Percentiles rank a stretch among this genome's conserved stretches.
phyloP scores from a whole-genome alignment of 2,329 filamentous ascomycete genomes.

The Cladophialophora immunda region DNA sequence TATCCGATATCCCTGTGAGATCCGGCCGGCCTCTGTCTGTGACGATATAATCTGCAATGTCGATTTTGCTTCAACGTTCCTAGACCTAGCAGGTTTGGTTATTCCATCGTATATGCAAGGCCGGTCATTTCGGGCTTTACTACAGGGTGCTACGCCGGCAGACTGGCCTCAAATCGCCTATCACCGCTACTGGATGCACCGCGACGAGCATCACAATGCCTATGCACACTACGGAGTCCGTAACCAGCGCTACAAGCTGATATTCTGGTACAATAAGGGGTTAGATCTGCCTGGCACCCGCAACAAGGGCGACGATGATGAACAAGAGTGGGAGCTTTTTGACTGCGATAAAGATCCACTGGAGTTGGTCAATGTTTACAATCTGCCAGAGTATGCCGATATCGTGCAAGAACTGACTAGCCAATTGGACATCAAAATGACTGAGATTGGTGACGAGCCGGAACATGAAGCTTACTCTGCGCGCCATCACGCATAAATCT shows the following conservation, averaged over 20 bases:
- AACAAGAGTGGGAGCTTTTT: too few species aligned
- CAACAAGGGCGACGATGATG: too few species aligned
- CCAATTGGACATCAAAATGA: too few species aligned
- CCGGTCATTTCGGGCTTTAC: constrained; percentile 51
- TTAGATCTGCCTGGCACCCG: constrained; percentile 58
- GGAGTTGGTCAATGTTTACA: too few species aligned
- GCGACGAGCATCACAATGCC: constrained; percentile 59
- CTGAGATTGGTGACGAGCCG: too few species aligned
- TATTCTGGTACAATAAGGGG: constrained; percentile 66
- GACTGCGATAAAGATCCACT: too few species aligned
- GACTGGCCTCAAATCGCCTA: constrained; percentile 64
- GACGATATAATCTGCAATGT: constrained; percentile 63
- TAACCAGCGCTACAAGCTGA: constrained; percentile 63
- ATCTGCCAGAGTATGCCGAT: too few species aligned
- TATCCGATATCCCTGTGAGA: constrained; percentile 56
- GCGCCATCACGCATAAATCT: too few species aligned
- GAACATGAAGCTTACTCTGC: too few species aligned
- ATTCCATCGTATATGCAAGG: constrained; percentile 64
- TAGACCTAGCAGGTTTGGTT: constrained; percentile 55
- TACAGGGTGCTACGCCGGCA: too few species aligned
- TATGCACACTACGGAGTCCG: constrained; percentile 63
- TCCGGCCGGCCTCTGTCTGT: constrained; percentile 51
- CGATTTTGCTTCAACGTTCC: constrained; percentile 62
- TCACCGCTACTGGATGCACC: constrained; percentile 66
- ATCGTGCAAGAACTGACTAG: too few species aligned